These are phyloP conservation scores for Dictyostelium discoideum DNA, from an alignment of 78 protist species.

Conservation along the genomic window dicty_2.7 NC_007091.3:1035001-1035500, in stretches of 20 bases:
- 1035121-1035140: background rate
- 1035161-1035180: background rate
- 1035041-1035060: background rate
- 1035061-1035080: background rate
- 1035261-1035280: background rate
- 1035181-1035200: background rate
- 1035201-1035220: background rate
- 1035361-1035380: background rate
- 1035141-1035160: background rate
- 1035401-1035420: background rate
- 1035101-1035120: background rate
- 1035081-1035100: background rate
- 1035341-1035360: background rate
- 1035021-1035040: background rate
- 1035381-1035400: background rate
- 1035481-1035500: background rate
- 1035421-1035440: background rate
- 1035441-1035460: background rate
- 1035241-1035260: background rate
- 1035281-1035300: background rate
- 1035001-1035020: background rate
- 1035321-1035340: background rate
- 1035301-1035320: background rate
- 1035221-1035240: background rate
- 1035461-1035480: background rate